Evolutionary conservation across 192 early-diverging fungal species (phyloP).

Genomic region (Geosiphon pyriformis): DNA sequence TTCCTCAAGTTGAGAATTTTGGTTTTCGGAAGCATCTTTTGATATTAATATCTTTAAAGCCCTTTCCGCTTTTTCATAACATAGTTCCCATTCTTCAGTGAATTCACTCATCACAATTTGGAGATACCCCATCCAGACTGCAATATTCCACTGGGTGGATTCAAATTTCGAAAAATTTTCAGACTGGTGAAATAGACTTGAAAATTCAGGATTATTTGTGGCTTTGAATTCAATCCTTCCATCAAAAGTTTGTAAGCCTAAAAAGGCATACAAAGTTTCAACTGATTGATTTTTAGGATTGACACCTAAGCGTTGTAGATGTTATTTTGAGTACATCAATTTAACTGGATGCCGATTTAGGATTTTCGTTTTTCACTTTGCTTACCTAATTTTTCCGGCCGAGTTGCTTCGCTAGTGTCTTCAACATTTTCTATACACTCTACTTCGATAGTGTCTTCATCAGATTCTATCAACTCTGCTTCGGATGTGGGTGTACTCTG

Average conservation of each 20-base stretch:
- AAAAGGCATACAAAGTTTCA: slow-evolving; percentile 1
- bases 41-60: slow-evolving; percentile 13
- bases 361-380: neutral
- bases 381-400: neutral
- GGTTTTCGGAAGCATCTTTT: too few relatives aligned
- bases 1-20: too few relatives aligned
- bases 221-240: too few relatives aligned
- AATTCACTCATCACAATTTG: slow-evolving; percentile 6
- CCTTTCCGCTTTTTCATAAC: slow-evolving; percentile 17
- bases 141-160: neutral
- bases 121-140: neutral
- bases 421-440: too few relatives aligned
- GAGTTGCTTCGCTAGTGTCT: neutral
- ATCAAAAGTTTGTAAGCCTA: slow-evolving; percentile 23
- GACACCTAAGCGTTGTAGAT: neutral
- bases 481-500: too few relatives aligned
- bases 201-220: too few relatives aligned
- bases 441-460: too few relatives aligned
- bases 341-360: neutral
- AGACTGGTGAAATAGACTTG: neutral
- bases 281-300: neutral
- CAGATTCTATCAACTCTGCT: too few relatives aligned
- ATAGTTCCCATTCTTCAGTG: slow-evolving; percentile 12
- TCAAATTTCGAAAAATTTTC: slow-evolving; percentile 7
- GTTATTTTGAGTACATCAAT: neutral